These are phyloP conservation scores for Aegilops speltoides DNA, from an alignment of 176 grass and related monocot species.

Conservation along the genomic window DNA sequence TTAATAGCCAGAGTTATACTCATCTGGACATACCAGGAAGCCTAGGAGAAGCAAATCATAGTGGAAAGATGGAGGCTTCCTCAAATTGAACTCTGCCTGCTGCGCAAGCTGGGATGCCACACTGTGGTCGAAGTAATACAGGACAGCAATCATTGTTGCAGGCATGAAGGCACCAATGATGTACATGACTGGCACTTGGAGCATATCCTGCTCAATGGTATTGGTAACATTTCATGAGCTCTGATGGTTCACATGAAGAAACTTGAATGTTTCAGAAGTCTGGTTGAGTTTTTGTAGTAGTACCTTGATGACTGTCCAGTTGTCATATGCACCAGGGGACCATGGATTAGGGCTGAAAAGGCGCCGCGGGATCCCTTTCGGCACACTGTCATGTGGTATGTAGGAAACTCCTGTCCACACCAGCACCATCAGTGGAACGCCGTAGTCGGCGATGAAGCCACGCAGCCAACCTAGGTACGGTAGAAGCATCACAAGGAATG, in stretches of 20 bases:
- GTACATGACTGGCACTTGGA: slow-evolving; percentile 82
- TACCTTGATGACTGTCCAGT: slow-evolving; percentile 96
- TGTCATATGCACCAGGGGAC: slow-evolving; percentile 95
- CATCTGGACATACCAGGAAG: slow-evolving; percentile 70
- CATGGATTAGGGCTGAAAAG: slow-evolving; percentile 98
- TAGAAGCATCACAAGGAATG: slow-evolving; percentile 9
- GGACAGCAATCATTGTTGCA: slow-evolving; percentile 97
- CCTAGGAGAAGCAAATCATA: slow-evolving; percentile 98
- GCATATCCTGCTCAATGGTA: slow-evolving; percentile 72
- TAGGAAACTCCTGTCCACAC: slow-evolving; percentile 98
- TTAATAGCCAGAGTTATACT: slow-evolving; percentile 13
- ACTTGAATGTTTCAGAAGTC: not conserved
- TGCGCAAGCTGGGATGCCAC: slow-evolving; percentile 97
- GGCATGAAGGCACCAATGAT: slow-evolving; percentile 95
- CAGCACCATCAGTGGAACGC: slow-evolving; percentile 95
- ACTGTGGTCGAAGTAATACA: slow-evolving; percentile 98
- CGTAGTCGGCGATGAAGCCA: slow-evolving; percentile 91
- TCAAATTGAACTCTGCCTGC: slow-evolving; percentile 95
- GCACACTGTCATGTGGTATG: slow-evolving; percentile 64
- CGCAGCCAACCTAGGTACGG: slow-evolving; percentile 72
- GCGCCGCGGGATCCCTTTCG: slow-evolving; percentile 84
- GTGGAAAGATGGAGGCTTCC: slow-evolving; percentile 95
- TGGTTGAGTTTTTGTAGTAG: not conserved
- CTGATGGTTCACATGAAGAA: slow-evolving; percentile 11
- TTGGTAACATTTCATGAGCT: slow-evolving; percentile 11